Base-by-base conservation (phyloP, 179 eudicot species). In the Heliamphora pulchella region DNA sequence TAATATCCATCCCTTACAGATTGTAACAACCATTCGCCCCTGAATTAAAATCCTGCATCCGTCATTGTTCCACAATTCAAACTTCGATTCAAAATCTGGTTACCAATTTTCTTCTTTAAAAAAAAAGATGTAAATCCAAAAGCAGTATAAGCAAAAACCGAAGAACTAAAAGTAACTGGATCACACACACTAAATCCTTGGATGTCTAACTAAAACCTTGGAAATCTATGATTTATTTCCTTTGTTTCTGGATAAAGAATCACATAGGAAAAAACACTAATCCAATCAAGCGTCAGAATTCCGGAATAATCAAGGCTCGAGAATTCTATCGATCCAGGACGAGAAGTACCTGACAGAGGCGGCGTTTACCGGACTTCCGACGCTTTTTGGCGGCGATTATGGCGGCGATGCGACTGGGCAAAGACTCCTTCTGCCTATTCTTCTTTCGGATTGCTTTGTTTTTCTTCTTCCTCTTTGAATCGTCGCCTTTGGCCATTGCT, bases 331-430 rank as follows among this genome's bases (percentile, higher is more conserved):
- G 75, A 74, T n/a, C 8, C 18, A 22, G 22, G 1, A 61, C 18
- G 9, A 7, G 53, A 2, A 17, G 48, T 48, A 94, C 98, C 94
- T 93, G 92, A 80, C 98, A 94, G 59, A 76, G 79, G 71, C 97
- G 89, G 74, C 98, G 98, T 83, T 90, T 90, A 80, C 98, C 98
- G 74, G 94, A 74, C 64, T 84, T 82, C 5, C 98, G 97, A 74
- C 98, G 98, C 84, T 94, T 94, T 84, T 94, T 94, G 83, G 97
- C 87, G 82, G 98, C 97, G 80, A 94, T 93, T 31, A 94, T 80
- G 80, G 90, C 78, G 82, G 98, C 98, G 71, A 94, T 84, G 75
- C 98, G 97, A 63, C 82, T 70, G 20, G 97, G 87, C 39, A 91
- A 77, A 44, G 91, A 69, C 17, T 87, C 89, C 7, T 83, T 81